A percentile compares a stretch with the other conserved stretches of the same genome.
These are phyloP conservation scores for Mycena indigotica DNA, from an alignment of 768 basidiomycete species.

Conservation along the genomic window DNA sequence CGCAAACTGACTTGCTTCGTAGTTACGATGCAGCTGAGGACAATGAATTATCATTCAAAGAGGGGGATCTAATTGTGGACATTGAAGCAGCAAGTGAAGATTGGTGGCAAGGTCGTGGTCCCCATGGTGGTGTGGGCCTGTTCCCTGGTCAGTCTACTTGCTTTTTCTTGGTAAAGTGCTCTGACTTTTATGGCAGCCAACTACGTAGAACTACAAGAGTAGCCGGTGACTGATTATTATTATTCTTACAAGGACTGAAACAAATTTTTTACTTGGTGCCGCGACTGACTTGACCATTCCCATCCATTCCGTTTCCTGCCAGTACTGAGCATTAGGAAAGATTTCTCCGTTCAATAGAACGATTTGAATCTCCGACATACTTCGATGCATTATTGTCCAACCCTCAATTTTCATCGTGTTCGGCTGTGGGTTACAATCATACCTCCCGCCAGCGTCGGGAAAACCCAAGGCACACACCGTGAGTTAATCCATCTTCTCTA, in stretches of 20 bases:
- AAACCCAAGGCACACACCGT: too few species aligned
- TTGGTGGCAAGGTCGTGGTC: slow-evolving; percentile 80
- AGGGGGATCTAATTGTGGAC: slow-evolving; percentile 76
- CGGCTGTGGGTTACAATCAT: too few species aligned
- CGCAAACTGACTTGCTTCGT: background rate
- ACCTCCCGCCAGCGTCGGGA: too few species aligned
- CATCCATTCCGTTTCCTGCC: background rate
- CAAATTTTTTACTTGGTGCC: too few species aligned
- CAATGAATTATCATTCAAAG: slow-evolving; percentile 85
- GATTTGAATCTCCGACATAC: too few species aligned
- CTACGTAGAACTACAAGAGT: slow-evolving; percentile 38
- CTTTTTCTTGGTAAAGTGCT: slow-evolving; percentile 2
- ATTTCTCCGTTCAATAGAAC: too few species aligned
- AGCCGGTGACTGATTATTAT: background rate
- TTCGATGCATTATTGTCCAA: too few species aligned
- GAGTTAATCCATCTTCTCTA: too few species aligned
- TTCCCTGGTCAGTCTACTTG: slow-evolving; percentile 65
- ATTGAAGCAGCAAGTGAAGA: slow-evolving; percentile 86
- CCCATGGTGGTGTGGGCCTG: slow-evolving; percentile 59
- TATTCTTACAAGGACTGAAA: background rate
- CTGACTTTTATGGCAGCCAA: slow-evolving; percentile 26
- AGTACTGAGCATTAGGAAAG: background rate
- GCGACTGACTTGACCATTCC: background rate
- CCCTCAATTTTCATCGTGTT: too few species aligned
- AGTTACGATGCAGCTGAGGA: slow-evolving; percentile 92